These are phyloP conservation scores for Rhizopus microsporus DNA, from an alignment of 371 early-diverging fungal genomes.

Conservation along the genomic window DNA sequence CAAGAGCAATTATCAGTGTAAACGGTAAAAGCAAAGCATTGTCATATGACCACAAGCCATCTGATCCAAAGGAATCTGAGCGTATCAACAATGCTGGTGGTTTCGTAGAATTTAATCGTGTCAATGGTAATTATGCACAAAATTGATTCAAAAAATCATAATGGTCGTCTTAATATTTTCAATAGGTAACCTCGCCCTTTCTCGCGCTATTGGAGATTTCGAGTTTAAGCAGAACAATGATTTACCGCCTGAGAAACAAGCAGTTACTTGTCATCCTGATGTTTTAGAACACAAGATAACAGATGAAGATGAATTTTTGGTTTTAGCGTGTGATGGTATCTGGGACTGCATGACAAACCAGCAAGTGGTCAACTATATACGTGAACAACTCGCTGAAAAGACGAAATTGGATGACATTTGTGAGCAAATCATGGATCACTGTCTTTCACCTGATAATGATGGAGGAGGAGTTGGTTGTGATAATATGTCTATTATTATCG, in stretches of 20 bases:
- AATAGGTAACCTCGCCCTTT: conserved; percentile 84
- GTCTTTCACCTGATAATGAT: conserved; percentile 83
- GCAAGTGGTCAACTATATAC: conserved; percentile 83
- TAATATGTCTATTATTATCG: conserved; percentile 96
- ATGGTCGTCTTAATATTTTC: neutral
- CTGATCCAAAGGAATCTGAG: conserved; percentile 69
- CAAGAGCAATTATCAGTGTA: conserved; percentile 74
- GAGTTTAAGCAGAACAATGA: conserved; percentile 85
- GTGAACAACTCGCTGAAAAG: conserved; percentile 60
- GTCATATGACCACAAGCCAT: conserved; percentile 94
- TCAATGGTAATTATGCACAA: conserved; percentile 69
- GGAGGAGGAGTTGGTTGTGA: conserved; percentile 94
- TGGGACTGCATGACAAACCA: conserved; percentile 97
- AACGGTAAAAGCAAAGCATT: conserved; percentile 72
- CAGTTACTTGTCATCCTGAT: conserved; percentile 87
- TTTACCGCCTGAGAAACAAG: conserved; percentile 79
- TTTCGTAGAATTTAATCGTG: conserved; percentile 93
- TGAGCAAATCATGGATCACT: conserved; percentile 89
- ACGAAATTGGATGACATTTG: conserved; percentile 66
- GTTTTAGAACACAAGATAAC: conserved; percentile 59
- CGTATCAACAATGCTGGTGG: conserved; percentile 90
- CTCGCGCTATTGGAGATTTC: conserved; percentile 95
- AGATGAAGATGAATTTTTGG: conserved; percentile 83
- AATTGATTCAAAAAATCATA: neutral
- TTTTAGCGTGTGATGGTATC: conserved; percentile 95